Base-by-base conservation (phyloP, 345 rosid genomes). In the Laguncularia racemosa region DNA sequence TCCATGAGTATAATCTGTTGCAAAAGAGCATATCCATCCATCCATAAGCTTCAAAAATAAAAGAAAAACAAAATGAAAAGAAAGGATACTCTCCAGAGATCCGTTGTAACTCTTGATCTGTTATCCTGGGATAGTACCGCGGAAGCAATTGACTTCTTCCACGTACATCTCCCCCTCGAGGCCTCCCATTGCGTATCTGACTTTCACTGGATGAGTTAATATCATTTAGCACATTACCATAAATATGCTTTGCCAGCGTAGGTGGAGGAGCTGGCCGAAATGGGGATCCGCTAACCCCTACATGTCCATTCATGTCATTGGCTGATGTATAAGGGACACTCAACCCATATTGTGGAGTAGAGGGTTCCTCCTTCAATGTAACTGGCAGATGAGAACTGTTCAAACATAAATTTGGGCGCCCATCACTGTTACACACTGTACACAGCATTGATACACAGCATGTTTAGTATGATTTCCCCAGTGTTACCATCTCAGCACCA, bases 21-120 rank as follows among this genome's bases (percentile, higher is more conserved):
- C 4, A 2, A 23, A 0, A 23, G 28, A 2, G 28, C 28, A 23
- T 23, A n/a, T 20, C 17, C 44, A 18, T 16, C 46, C n/a, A 21
- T 23, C 15, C 14, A 45, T 0, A 8, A 44, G 16, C 16, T 45
- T 23, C 28, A 49, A 55, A 62, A 40, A 23, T 62, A 19, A 38
- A 51, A 72, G 53, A 67, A 16, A 44, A 62, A 19, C 14, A 66
- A 59, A 53, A 44, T 11, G 60, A 33, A 61, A 61, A 50, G 54
- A 79, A 76, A 87, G 92, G 99, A 93, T 93, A 93, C 99, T 85
- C 88, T 64, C 78, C 89, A 55, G 95, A 73, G 49, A 74, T 76
- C 66, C 79, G 82, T 43, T 75, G 95, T 60, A 76, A 83, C 74
- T 78, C 88, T 73, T 78, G 88, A 72, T 78, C 78, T 18, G 87